Base-by-base conservation (phyloP, 164 flowering plant species). In the Macadamia integrifolia region DNA sequence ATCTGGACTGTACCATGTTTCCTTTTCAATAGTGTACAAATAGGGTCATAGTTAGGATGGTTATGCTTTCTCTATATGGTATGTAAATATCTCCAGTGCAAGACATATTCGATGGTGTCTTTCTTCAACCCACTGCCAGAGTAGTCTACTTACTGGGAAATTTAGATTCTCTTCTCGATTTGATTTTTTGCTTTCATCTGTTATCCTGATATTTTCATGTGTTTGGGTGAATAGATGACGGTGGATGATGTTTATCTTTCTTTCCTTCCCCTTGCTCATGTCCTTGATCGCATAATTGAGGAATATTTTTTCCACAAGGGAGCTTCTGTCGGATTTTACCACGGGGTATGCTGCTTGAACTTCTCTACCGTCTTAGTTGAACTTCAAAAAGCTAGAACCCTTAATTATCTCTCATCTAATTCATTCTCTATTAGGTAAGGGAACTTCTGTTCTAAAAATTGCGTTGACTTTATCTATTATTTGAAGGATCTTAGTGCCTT, bases 241-340 rank as follows among this genome's bases (percentile, higher is more conserved):
- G 82, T 67, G 68, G 90, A 90, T 76, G 99, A 94, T 81, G 97
- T 90, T 42, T 94, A 88, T 74, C 77, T 94, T 30, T 94, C 99
- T 12, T 94, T 92, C 74, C 85, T 94, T 60, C 99, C 99, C 14
- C 91, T 94, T 50, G 99, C 99, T 63, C 99, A 94, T 74, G 85
- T 94, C 70, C 93, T 94, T 62, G 99, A 94, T 66, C 98, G 99
- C 62, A 76, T 80, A 79, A 83, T 92, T 43, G 99, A 94, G 80
- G 98, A 94, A 73, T 92, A 88, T 62, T 94, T 92, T 72, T 87
- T 92, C 80, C 88, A 78, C 32, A 85, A 85, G 46, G 99, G 98
- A 67, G 99, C 98, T 75, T 92, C 97, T 62, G 87, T 94, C 68
- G 99, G 99, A 62, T 94, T 79, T 82, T 94, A 83, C 78, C 99